Conservation (phyloP, 129 eudicot species). For the Flaveria brownii region DNA sequence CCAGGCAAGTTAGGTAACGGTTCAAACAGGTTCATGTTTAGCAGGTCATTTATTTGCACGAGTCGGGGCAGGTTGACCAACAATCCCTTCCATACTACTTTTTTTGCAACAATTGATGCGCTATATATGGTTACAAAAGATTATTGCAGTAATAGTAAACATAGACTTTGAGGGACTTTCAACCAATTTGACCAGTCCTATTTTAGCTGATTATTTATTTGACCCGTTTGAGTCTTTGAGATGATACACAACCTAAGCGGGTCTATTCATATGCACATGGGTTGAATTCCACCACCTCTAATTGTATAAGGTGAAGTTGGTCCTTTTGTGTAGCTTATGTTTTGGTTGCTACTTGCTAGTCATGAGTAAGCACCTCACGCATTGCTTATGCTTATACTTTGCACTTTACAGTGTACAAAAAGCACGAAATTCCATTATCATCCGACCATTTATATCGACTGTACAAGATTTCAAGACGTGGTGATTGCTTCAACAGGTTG, state of each 20-base stretch:
- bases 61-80: neutral
- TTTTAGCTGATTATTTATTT: neutral
- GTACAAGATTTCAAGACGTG: neutral
- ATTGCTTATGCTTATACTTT: constrained; percentile 1
- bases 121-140: neutral
- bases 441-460: constrained; percentile 30
- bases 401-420: constrained; percentile 35
- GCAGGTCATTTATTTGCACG: neutral
- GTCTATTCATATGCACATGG: too few species aligned
- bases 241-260: neutral
- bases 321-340: neutral
- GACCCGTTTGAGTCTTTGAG: neutral
- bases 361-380: neutral
- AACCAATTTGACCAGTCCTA: neutral
- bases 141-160: neutral
- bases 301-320: neutral
- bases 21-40: neutral
- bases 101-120: neutral
- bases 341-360: constrained; percentile 7
- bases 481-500: constrained; percentile 12
- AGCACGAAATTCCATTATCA: constrained; percentile 24
- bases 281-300: neutral
- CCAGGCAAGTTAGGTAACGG: neutral
- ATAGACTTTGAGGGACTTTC: neutral
- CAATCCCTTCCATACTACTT: neutral